phyloP scores from a whole-genome alignment of 441 rosid genomes.

The Brassica balearica region DNA sequence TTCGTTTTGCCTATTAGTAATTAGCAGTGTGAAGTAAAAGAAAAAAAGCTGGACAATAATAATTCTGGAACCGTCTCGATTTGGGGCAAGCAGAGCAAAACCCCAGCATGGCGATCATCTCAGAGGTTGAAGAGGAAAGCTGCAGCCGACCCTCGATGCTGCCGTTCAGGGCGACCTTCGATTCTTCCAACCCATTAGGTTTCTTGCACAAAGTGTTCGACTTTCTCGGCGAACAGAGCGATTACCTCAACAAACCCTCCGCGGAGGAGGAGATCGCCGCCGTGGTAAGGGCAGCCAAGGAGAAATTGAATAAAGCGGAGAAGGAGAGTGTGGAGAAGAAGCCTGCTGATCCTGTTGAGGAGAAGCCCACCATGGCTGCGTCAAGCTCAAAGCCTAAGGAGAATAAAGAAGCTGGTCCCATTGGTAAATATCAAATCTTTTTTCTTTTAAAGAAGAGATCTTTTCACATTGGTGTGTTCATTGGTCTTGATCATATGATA shows the following conservation, averaged over 20 bases:
- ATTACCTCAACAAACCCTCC: slow-evolving; percentile 57
- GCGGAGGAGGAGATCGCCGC: slow-evolving; percentile 69
- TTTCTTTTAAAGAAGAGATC: neutral
- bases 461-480: too few species aligned
- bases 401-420: slow-evolving; percentile 39
- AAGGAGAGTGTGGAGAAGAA: slow-evolving; percentile 37
- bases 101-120: slow-evolving; percentile 74
- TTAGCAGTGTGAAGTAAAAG: too few species aligned
- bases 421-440: slow-evolving; percentile 40
- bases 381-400: slow-evolving; percentile 41
- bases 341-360: slow-evolving; percentile 39
- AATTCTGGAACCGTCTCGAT: slow-evolving; percentile 34
- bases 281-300: slow-evolving; percentile 58
- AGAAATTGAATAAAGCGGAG: slow-evolving; percentile 55
- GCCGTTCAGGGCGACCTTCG: slow-evolving; percentile 59
- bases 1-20: too few species aligned
- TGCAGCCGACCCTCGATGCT: slow-evolving; percentile 52
- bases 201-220: slow-evolving; percentile 67
- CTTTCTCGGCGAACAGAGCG: slow-evolving; percentile 68
- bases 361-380: slow-evolving; percentile 29
- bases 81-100: slow-evolving; percentile 14
- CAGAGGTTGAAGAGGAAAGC: slow-evolving; percentile 76
- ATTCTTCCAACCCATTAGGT: slow-evolving; percentile 67
- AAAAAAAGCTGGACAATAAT: too few species aligned
- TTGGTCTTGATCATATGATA: too few species aligned